These are phyloP conservation scores for Pythium coloratum DNA, from an alignment of 352 stramenopile genomes.

Conservation along the genomic window DNA sequence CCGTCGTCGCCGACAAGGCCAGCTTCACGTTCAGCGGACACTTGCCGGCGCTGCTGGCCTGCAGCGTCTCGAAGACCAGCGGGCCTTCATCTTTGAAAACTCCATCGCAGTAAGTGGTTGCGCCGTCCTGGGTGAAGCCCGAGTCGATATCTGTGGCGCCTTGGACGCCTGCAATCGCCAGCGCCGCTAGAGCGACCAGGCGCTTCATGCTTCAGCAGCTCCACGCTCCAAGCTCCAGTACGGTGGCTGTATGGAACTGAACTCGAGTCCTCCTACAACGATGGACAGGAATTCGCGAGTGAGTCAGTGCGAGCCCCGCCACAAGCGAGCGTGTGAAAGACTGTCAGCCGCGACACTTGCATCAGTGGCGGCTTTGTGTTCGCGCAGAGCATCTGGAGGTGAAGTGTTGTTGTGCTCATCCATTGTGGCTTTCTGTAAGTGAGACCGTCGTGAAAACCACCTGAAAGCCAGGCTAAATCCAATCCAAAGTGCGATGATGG, in stretches of 20 bases:
- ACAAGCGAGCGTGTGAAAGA: neutral
- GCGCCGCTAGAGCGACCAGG: slow-evolving; percentile 2
- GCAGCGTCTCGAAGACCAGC: slow-evolving; percentile 47
- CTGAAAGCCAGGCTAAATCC: neutral
- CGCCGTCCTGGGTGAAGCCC: slow-evolving; percentile 21
- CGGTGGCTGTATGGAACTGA: no score
- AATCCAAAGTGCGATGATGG: neutral
- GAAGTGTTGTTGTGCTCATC: neutral
- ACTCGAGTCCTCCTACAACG: no score
- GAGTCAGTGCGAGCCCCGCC: neutral
- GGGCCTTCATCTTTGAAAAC: slow-evolving; percentile 30
- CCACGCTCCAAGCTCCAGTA: no score
- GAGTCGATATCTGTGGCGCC: slow-evolving; percentile 16
- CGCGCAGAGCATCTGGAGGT: neutral
- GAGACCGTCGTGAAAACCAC: neutral
- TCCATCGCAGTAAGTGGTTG: slow-evolving; percentile 73
- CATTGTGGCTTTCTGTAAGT: neutral
- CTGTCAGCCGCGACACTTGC: neutral
- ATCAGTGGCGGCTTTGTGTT: neutral
- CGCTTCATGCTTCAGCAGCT: neutral
- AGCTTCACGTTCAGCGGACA: slow-evolving; percentile 55
- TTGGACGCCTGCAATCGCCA: neutral
- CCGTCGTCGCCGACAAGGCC: slow-evolving; percentile 28
- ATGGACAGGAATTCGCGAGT: slow-evolving; percentile 4
- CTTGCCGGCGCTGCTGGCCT: slow-evolving; percentile 46